Conservation (phyloP, 108 stramenopile species). For the Cyclostephanos invisitatus region DNA sequence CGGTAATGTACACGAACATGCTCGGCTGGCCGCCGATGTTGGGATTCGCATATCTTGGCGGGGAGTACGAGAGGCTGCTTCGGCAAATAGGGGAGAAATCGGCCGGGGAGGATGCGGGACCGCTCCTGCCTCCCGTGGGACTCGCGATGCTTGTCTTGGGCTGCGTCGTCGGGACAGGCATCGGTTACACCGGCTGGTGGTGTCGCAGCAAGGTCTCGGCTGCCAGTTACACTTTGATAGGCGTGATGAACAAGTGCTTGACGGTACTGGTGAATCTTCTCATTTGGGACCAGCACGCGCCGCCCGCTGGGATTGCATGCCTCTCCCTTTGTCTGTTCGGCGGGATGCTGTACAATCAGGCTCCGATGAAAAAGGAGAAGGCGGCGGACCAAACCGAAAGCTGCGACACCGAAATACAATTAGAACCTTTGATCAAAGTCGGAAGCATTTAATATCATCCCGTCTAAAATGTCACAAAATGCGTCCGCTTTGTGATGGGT, state of each 20-base stretch:
- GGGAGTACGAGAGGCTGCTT: constrained; percentile 61
- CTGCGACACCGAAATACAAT: neutral
- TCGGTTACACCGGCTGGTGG: constrained; percentile 89
- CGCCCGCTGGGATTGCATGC: constrained; percentile 67
- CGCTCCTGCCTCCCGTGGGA: constrained; percentile 43
- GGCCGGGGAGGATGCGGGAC: constrained; percentile 14
- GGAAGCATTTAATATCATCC: neutral
- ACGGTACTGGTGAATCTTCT: constrained; percentile 84
- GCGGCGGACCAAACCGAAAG: neutral
- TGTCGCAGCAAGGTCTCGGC: constrained; percentile 82
- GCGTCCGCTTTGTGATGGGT: too few relatives aligned
- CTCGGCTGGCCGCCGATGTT: constrained; percentile 84
- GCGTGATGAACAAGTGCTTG: constrained; percentile 89
- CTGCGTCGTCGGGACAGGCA: constrained; percentile 83
- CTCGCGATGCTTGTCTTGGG: constrained; percentile 61
- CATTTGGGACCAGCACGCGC: constrained; percentile 93
- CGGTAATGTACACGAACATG: constrained; percentile 90
- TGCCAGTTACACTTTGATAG: constrained; percentile 83
- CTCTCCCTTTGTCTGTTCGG: constrained; percentile 85
- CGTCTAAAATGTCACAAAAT: too few relatives aligned
- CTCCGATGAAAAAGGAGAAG: constrained; percentile 64
- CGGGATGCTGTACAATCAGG: constrained; percentile 84
- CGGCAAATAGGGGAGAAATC: constrained; percentile 29
- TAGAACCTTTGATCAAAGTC: neutral
- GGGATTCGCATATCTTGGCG: constrained; percentile 67